A percentile compares a stretch with the other conserved stretches of the same genome.
Evolutionary conservation across 139 green algal species (phyloP).

Genomic region (Chlamydomonas sphaeroides): DNA sequence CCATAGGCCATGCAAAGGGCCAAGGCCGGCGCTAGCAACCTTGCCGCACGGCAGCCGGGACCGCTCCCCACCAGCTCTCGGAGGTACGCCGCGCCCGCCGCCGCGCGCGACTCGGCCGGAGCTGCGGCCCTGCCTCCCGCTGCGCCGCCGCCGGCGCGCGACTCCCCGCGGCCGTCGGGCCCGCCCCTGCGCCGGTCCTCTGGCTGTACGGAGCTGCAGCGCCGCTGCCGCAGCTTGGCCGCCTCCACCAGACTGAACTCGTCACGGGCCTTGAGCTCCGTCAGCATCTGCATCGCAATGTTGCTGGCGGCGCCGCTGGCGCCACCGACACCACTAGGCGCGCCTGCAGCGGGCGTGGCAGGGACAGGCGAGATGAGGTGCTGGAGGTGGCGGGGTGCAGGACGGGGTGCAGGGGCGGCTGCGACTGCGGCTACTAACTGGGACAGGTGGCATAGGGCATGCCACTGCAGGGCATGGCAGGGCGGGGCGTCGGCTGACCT

Average conservation of each 20-base stretch:
- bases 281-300: background rate
- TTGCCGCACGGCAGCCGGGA: background rate
- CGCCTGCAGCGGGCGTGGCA: too few species aligned
- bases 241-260: constrained; percentile 35
- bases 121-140: background rate
- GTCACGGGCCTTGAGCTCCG: constrained; percentile 13
- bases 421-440: too few species aligned
- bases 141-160: background rate
- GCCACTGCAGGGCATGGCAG: too few species aligned
- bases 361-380: too few species aligned
- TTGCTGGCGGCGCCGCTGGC: background rate
- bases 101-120: background rate
- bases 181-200: background rate
- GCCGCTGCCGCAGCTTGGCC: constrained; percentile 15
- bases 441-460: too few species aligned
- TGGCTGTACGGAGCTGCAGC: background rate
- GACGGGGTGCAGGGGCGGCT: too few species aligned
- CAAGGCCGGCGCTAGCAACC: background rate
- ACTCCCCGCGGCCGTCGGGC: background rate
- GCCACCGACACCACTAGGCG: background rate
- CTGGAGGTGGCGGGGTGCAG: too few species aligned
- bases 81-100: background rate
- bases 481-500: too few species aligned
- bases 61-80: background rate
- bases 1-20: too few species aligned